These are phyloP conservation scores for Mycotypha africana DNA, from an alignment of 371 early-diverging fungal genomes.

Conservation along the genomic window DNA sequence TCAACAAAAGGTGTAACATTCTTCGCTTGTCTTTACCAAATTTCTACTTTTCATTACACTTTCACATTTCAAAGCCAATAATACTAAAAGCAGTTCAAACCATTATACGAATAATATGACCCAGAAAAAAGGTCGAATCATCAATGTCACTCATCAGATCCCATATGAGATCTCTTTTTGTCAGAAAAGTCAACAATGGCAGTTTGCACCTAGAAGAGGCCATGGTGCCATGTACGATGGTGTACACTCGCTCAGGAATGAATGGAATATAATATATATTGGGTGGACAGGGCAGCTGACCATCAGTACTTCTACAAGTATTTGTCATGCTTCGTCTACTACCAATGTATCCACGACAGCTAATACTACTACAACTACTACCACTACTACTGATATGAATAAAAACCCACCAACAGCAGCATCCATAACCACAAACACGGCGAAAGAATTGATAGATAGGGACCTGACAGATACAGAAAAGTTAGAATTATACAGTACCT, in stretches of 20 bases:
- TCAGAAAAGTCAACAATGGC: slow-evolving; percentile 14
- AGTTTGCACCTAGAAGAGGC: slow-evolving; percentile 44
- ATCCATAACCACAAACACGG: too few species aligned
- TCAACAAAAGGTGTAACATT: too few species aligned
- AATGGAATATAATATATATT: slow-evolving; percentile 51
- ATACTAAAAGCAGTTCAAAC: too few species aligned
- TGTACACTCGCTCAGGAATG: slow-evolving; percentile 46
- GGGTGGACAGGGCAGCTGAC: slow-evolving; percentile 57
- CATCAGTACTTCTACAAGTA: too few species aligned
- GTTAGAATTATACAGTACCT: slow-evolving; percentile 23
- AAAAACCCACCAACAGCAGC: too few species aligned
- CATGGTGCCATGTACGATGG: slow-evolving; percentile 76
- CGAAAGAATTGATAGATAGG: too few species aligned
- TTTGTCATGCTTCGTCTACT: too few species aligned
- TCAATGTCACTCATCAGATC: slow-evolving; percentile 16
- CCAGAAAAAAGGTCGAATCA: slow-evolving; percentile 9
- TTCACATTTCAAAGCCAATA: too few species aligned
- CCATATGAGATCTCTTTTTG: slow-evolving; percentile 8
- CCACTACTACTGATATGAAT: too few species aligned
- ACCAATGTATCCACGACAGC: slow-evolving; percentile 12
- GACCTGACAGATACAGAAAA: slow-evolving; percentile 19
- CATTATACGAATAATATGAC: too few species aligned
- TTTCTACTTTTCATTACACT: too few species aligned
- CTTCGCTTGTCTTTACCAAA: too few species aligned
- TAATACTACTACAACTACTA: slow-evolving; percentile 6